Percentiles rank a stretch among this genome's conserved stretches.
These are phyloP conservation scores for Saccharomyces hybrid DNA, from an alignment of 1,139 yeast species.

Conservation along the genomic window DNA sequence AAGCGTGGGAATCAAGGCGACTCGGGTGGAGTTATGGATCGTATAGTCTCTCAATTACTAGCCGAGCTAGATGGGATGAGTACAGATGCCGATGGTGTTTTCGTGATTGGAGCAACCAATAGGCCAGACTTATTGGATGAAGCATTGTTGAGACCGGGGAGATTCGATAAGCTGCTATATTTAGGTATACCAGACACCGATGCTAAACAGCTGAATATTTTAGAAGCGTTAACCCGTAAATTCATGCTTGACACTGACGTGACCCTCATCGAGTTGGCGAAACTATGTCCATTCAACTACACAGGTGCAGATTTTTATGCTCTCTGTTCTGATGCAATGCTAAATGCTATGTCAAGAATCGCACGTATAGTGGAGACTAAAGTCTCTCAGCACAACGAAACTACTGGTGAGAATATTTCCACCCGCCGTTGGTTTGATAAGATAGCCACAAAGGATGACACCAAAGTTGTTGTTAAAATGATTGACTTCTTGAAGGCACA, in stretches of 20 bases:
- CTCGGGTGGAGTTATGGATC: constrained; percentile 97
- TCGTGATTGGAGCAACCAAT: constrained; percentile 95
- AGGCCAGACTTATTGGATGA: constrained; percentile 92
- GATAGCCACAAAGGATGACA: constrained; percentile 60
- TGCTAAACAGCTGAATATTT: constrained; percentile 77
- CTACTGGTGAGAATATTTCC: constrained; percentile 39
- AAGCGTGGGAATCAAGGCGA: constrained; percentile 97
- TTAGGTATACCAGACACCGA: constrained; percentile 89
- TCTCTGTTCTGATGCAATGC: constrained; percentile 86
- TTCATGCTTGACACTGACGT: constrained; percentile 59
- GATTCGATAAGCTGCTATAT: constrained; percentile 91
- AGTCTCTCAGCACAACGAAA: constrained; percentile 45
- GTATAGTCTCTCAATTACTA: constrained; percentile 88
- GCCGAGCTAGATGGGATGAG: constrained; percentile 98
- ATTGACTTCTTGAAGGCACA: constrained; percentile 74
- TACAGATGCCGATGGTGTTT: constrained; percentile 80
- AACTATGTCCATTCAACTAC: constrained; percentile 73
- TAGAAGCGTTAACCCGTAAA: constrained; percentile 84
- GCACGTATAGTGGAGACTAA: constrained; percentile 71
- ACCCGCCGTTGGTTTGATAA: constrained; percentile 92
- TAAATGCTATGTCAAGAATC: constrained; percentile 88
- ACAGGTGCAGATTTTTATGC: constrained; percentile 99
- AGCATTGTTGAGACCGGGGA: constrained; percentile 88
- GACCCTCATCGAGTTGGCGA: constrained; percentile 53
- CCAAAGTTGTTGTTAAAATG: constrained; percentile 57